Evolutionary conservation across 2,329 filamentous ascomycete species (phyloP).

Genomic region (Apiospora arundinis): DNA sequence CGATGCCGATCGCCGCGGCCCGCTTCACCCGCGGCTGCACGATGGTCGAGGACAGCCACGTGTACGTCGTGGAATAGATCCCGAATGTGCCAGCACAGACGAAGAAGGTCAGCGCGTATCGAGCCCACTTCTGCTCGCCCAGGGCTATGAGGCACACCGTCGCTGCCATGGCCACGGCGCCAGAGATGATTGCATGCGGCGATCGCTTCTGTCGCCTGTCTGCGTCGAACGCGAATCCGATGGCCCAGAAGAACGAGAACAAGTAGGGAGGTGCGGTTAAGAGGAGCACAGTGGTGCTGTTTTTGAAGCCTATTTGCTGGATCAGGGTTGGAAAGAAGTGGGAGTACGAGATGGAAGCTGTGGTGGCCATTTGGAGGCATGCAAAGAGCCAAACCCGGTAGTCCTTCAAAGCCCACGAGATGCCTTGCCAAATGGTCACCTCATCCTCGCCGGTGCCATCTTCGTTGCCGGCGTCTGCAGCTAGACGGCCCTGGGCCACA

Average conservation of each 20-base stretch:
- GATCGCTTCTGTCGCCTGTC: constrained; percentile 54
- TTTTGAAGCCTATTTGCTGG: constrained; percentile 47
- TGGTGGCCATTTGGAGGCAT: constrained; percentile 54
- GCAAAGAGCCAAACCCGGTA: constrained; percentile 51
- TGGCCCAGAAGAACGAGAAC: constrained; percentile 40
- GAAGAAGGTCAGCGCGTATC: constrained; percentile 30
- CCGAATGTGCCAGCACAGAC: constrained; percentile 42
- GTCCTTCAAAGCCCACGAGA: constrained; percentile 48
- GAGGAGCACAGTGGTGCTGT: constrained; percentile 50
- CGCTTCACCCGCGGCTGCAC: constrained; percentile 56
- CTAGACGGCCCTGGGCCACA: constrained; percentile 19
- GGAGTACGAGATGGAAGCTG: constrained; percentile 36
- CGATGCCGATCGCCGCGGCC: constrained; percentile 49
- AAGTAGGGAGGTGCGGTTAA: constrained; percentile 52
- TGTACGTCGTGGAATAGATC: constrained; percentile 52
- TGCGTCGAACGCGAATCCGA: constrained; percentile 47
- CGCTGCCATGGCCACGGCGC: constrained; percentile 47
- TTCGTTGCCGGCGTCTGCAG: constrained; percentile 39
- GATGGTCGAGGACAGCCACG: constrained; percentile 48
- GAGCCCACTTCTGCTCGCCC: constrained; percentile 15
- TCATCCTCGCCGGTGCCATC: constrained; percentile 29
- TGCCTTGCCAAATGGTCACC: constrained; percentile 46
- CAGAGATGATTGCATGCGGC: constrained; percentile 52
- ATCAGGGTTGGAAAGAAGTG: constrained; percentile 45
- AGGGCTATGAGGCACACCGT: constrained; percentile 22